Base-by-base conservation (phyloP, 192 early-diverging fungal species). In the Linnemannia elongata region DNA sequence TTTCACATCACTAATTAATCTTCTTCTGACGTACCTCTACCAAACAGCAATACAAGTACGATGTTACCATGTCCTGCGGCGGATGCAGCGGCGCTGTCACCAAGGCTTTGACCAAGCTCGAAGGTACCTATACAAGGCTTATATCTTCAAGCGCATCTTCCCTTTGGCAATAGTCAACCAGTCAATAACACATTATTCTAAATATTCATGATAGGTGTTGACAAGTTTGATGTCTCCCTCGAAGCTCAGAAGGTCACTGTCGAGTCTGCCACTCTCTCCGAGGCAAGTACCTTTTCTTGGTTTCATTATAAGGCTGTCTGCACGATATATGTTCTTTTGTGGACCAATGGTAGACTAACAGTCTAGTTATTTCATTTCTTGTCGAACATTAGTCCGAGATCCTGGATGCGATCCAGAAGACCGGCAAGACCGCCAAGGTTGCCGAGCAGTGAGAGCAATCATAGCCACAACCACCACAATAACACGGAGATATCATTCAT, bases 1-100 rank as follows among this genome's bases (percentile, higher is more conserved):
- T 18, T 52, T 52, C 20, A 20, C 17, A 42, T 24, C 15, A 2
- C 24, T 22, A 12, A 71, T 39, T 10, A 22, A 9, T 6, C 41
- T n/a, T 27, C 3, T 7, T n/a, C 22, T 42, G 4, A 17, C 27
- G 1, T 45, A 41, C 44, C 12, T 45, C 22, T 52, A 49, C 5
- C 71, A 15, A 66, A 12, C 20, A 78, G 73, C 35, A 68, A 49
- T 93, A 92, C 92, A 90, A 87, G 33, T 93, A 90, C 90, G 91
- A 93, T 33, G 94, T 95, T 74, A 90, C 79, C 75, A 95, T 95
- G 93, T 88, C 89, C 79, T 94, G 93, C 91, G 63, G 74, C 45
- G 93, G 93, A 45, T 94, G 94, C 92, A 88, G 85, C 13, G 92
- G 92, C 39, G 94, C 94, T 68, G 93, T 94, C 68, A 89, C 89